A percentile compares a stretch with the other conserved stretches of the same genome.
Evolutionary conservation across 352 stramenopile species (phyloP).

Genomic region (Globisporangium paroecandrum): DNA sequence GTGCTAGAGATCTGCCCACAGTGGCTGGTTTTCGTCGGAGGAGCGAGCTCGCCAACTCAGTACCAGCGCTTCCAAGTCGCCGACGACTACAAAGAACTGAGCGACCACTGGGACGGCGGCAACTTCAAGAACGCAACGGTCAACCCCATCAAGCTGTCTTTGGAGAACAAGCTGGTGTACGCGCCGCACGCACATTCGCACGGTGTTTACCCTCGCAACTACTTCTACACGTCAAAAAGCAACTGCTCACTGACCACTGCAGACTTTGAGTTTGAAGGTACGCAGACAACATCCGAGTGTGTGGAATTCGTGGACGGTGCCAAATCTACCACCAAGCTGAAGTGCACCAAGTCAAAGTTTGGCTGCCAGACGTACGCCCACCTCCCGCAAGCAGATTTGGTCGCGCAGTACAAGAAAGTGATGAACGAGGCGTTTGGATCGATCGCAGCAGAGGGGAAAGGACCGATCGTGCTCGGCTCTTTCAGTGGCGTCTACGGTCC

Average conservation of each 20-base stretch:
- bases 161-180: slow-evolving; percentile 62
- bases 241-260: slow-evolving; percentile 37
- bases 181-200: slow-evolving; percentile 62
- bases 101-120: slow-evolving; percentile 56
- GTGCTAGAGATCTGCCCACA: slow-evolving; percentile 49
- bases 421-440: slow-evolving; percentile 42
- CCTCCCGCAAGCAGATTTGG: slow-evolving; percentile 22
- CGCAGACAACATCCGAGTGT: slow-evolving; percentile 29
- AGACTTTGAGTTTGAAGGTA: slow-evolving; percentile 24
- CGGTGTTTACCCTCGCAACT: slow-evolving; percentile 51
- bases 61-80: slow-evolving; percentile 35
- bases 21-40: slow-evolving; percentile 63
- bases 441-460: slow-evolving; percentile 26
- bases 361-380: slow-evolving; percentile 46
- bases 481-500: slow-evolving; percentile 67
- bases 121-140: slow-evolving; percentile 59
- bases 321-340: slow-evolving; percentile 32
- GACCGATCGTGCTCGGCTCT: slow-evolving; percentile 50
- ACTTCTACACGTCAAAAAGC: slow-evolving; percentile 42
- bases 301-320: slow-evolving; percentile 41
- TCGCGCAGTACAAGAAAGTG: slow-evolving; percentile 36
- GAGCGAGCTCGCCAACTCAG: slow-evolving; percentile 41
- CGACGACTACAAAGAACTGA: slow-evolving; percentile 37
- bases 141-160: slow-evolving; percentile 37
- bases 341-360: slow-evolving; percentile 35